phyloP scores from a whole-genome alignment of 345 rosid species.

The Pugionium cornutum region DNA sequence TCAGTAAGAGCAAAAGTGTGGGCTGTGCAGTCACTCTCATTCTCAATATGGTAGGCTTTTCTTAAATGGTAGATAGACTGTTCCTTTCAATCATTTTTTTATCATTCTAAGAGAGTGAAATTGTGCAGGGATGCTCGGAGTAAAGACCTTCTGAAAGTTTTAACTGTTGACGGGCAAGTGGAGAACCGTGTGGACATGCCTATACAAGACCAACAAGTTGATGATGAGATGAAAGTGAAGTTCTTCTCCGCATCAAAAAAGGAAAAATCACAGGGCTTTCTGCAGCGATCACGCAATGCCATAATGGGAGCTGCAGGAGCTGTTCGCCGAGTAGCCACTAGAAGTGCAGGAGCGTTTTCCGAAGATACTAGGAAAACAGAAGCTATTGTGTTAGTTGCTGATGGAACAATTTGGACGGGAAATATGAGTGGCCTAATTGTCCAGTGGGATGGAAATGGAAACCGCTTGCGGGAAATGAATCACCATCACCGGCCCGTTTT shows the following conservation, averaged over 20 bases:
- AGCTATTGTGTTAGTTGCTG: slow-evolving; percentile 60
- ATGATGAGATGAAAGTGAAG: slow-evolving; percentile 68
- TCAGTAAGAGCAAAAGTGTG: slow-evolving; percentile 67
- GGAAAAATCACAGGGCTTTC: slow-evolving; percentile 71
- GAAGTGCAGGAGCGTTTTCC: slow-evolving; percentile 65
- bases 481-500: slow-evolving; percentile 62
- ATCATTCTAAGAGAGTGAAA: not conserved
- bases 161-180: slow-evolving; percentile 71
- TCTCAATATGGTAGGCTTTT: slow-evolving; percentile 64
- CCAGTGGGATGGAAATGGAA: slow-evolving; percentile 84
- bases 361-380: slow-evolving; percentile 83
- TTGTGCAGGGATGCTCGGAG: slow-evolving; percentile 75
- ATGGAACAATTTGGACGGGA: slow-evolving; percentile 86
- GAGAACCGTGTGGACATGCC: slow-evolving; percentile 66
- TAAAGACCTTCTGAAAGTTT: slow-evolving; percentile 72
- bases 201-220: slow-evolving; percentile 56
- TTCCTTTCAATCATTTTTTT: slow-evolving; percentile 1
- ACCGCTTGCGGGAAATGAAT: slow-evolving; percentile 63
- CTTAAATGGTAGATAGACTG: slow-evolving; percentile 5
- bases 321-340: slow-evolving; percentile 78
- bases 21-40: slow-evolving; percentile 68
- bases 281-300: slow-evolving; percentile 91
- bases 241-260: slow-evolving; percentile 59
- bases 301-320: slow-evolving; percentile 95
- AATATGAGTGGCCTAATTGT: slow-evolving; percentile 64